Percentiles rank a stretch among this genome's conserved stretches.
These are phyloP conservation scores for Ilyonectria destructans DNA, from an alignment of 2,329 filamentous ascomycete genomes.

Conservation along the genomic window DNA sequence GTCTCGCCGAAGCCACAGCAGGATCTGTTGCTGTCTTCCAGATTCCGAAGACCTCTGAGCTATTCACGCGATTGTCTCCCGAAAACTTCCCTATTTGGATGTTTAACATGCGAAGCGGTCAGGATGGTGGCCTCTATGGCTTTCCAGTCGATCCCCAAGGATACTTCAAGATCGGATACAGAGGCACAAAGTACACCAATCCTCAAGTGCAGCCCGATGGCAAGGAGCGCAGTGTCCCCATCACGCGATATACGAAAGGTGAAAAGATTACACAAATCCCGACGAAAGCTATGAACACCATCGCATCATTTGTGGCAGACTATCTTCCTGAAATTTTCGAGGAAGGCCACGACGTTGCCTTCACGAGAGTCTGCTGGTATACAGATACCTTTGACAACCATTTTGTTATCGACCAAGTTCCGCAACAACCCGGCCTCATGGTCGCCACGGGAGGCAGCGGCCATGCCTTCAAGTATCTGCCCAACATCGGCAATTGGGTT, in stretches of 20 bases:
- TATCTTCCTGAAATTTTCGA: conserved; percentile 61
- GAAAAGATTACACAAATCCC: conserved; percentile 48
- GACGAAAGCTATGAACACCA: conserved; percentile 46
- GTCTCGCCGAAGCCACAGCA: conserved; percentile 64
- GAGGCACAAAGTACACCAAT: conserved; percentile 68
- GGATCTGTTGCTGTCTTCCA: conserved; percentile 63
- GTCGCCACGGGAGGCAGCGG: conserved; percentile 75
- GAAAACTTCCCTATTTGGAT: conserved; percentile 64
- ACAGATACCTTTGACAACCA: conserved; percentile 55
- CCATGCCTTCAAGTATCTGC: conserved; percentile 76
- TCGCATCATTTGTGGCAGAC: conserved; percentile 55
- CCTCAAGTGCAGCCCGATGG: conserved; percentile 56
- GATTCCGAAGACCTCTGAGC: conserved; percentile 55
- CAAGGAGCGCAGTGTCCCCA: conserved; percentile 57
- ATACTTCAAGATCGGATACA: conserved; percentile 66
- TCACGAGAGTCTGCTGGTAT: conserved; percentile 53
- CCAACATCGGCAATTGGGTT: conserved; percentile 70
- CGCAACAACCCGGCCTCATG: conserved; percentile 72
- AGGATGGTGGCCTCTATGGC: conserved; percentile 62
- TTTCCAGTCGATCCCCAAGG: conserved; percentile 62
- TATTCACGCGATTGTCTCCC: conserved; percentile 60
- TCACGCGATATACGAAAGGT: conserved; percentile 56
- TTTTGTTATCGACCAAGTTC: conserved; percentile 54
- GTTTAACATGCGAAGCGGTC: conserved; percentile 42
- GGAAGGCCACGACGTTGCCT: conserved; percentile 56